phyloP scores from a whole-genome alignment of 306 rosid species.

The Acacia melanoxylon region DNA sequence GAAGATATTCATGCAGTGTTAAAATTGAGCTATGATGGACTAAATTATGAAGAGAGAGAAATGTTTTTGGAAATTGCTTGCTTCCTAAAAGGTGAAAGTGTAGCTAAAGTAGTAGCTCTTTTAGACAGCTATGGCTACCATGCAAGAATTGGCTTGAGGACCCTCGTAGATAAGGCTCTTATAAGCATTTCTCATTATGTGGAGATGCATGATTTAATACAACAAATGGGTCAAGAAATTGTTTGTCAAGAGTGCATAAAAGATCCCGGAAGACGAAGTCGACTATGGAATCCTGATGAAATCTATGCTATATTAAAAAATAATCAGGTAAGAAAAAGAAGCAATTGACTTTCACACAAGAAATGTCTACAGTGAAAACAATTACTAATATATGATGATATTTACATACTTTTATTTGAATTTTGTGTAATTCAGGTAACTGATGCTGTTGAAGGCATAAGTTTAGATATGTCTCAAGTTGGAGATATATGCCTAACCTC shows the following conservation, averaged over 20 bases:
- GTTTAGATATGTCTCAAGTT: too few relatives aligned
- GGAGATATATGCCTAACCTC: too few relatives aligned
- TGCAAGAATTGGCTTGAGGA: not conserved
- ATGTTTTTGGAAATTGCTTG: slow-evolving; percentile 1
- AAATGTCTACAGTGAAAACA: too few relatives aligned
- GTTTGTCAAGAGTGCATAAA: not conserved
- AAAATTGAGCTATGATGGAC: slow-evolving; percentile 6
- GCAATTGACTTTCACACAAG: too few relatives aligned
- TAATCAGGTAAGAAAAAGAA: not conserved
- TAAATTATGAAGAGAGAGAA: not conserved
- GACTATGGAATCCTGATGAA: not conserved
- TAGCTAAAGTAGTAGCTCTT: not conserved
- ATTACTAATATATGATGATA: too few relatives aligned
- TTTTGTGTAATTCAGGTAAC: too few relatives aligned
- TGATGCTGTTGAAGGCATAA: too few relatives aligned
- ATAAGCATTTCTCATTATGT: not conserved
- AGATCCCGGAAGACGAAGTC: not conserved
- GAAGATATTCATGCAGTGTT: not conserved
- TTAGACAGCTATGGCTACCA: slow-evolving; percentile 23
- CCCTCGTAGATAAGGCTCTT: slow-evolving; percentile 19
- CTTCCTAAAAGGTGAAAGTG: not conserved
- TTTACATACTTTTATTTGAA: too few relatives aligned
- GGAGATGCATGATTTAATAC: not conserved
- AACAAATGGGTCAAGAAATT: not conserved
- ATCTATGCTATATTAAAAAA: not conserved